A percentile compares a stretch with the other conserved stretches of the same genome.
Evolutionary conservation across 2,329 filamentous ascomycete species (phyloP).

Genomic region (Sporothrix variecibatus): DNA sequence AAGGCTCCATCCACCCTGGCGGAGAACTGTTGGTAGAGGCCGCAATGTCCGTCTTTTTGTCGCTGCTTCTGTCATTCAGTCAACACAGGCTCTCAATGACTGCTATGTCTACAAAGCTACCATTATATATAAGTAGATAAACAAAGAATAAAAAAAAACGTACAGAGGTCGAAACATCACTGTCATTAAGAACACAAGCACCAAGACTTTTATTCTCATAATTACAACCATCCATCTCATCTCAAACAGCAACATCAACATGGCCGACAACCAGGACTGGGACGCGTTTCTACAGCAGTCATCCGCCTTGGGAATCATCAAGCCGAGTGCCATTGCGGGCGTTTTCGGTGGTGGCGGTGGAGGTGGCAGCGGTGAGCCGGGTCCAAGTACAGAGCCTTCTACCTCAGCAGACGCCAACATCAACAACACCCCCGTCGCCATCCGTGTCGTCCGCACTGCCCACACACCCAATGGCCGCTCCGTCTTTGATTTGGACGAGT

Average conservation of each 20-base stretch:
- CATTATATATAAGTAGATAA: no score
- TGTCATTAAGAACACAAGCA: no score
- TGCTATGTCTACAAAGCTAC: no score
- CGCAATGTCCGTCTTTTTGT: background rate
- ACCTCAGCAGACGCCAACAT: background rate
- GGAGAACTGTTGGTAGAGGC: background rate
- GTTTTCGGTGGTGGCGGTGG: slow-evolving; percentile 31
- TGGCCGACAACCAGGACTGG: slow-evolving; percentile 31
- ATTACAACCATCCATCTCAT: background rate
- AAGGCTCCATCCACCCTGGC: background rate
- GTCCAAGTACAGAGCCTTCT: background rate
- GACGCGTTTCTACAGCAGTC: slow-evolving; percentile 35
- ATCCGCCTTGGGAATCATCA: slow-evolving; percentile 35
- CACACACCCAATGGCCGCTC: background rate
- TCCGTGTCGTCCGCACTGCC: background rate
- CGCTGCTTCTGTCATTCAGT: background rate
- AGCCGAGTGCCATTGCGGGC: slow-evolving; percentile 34
- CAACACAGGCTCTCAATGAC: no score
- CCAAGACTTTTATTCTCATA: background rate
- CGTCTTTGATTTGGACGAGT: background rate
- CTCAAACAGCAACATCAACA: background rate
- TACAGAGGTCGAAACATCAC: no score
- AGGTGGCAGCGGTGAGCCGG: background rate
- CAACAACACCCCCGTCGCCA: background rate
- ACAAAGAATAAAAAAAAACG: no score